Percentiles rank a stretch among this genome's conserved stretches.
Evolutionary conservation across 2,329 filamentous ascomycete genomes (phyloP).

Genomic region (Apiospora hydei): DNA sequence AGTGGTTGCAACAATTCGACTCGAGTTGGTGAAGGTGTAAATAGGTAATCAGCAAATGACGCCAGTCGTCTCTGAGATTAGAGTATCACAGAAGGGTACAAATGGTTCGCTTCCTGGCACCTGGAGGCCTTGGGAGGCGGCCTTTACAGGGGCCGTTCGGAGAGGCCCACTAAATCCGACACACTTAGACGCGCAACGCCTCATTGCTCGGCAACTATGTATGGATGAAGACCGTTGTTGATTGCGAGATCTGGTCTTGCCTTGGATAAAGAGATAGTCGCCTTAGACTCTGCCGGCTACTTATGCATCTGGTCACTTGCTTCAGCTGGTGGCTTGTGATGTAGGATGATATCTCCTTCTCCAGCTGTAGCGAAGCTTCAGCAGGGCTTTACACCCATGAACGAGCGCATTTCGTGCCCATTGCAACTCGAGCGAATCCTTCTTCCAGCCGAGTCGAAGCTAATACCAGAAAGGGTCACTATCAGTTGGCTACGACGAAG

Average conservation of each 20-base stretch:
- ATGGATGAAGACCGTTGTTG: not conserved
- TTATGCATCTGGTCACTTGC: not conserved
- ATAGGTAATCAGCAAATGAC: conserved; percentile 9
- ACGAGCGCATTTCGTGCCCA: no score
- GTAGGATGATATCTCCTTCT: no score
- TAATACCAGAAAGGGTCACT: no score
- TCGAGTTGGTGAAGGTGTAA: not conserved
- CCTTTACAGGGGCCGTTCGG: not conserved
- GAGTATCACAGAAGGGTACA: not conserved
- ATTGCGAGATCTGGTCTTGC: not conserved
- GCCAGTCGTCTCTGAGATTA: not conserved
- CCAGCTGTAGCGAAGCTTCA: no score
- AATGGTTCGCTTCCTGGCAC: not conserved
- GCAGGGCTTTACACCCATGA: no score
- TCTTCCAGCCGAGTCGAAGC: no score
- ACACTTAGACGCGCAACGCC: conserved; percentile 5
- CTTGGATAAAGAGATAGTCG: not conserved
- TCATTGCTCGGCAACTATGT: not conserved
- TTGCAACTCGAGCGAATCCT: no score
- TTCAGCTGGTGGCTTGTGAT: not conserved
- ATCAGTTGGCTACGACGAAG: no score
- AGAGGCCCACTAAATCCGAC: not conserved
- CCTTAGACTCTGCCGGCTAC: not conserved
- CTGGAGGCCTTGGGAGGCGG: not conserved
- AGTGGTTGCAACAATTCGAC: not conserved